phyloP scores from a whole-genome alignment of 345 rosid species.

The Eucalyptus cladocalyx region DNA sequence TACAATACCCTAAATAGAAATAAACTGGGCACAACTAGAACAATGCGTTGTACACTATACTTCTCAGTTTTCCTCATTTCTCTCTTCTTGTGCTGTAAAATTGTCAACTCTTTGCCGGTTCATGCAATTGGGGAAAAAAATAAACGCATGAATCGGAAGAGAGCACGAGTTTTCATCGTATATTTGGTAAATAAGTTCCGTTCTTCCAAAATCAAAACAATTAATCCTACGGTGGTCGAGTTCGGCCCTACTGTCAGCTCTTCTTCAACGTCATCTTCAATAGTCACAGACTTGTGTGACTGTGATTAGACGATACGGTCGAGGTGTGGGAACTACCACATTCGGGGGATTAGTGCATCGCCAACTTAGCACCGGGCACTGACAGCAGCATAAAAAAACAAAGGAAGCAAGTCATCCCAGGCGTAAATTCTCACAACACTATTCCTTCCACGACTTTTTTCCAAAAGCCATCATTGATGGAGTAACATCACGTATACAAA shows the following conservation, averaged over 20 bases:
- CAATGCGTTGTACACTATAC: not conserved
- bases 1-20: not conserved
- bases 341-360: not conserved
- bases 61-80: not conserved
- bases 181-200: not conserved
- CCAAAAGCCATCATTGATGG: not conserved
- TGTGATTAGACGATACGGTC: not conserved
- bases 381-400: not conserved
- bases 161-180: not conserved
- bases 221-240: not conserved
- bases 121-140: not conserved
- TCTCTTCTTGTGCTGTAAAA: not conserved
- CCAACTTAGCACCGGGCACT: not conserved
- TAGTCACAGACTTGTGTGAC: not conserved
- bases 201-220: not conserved
- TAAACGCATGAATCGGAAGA: not conserved
- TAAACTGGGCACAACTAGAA: not conserved
- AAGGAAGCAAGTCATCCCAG: not conserved
- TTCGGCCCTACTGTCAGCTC: not conserved
- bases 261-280: not conserved
- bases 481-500: not conserved
- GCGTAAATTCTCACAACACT: not conserved
- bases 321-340: not conserved
- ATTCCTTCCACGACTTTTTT: not conserved
- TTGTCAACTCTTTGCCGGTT: not conserved